Evolutionary conservation across 106 monocot species (phyloP).

Genomic region (Acanthochlamys bracteata): DNA sequence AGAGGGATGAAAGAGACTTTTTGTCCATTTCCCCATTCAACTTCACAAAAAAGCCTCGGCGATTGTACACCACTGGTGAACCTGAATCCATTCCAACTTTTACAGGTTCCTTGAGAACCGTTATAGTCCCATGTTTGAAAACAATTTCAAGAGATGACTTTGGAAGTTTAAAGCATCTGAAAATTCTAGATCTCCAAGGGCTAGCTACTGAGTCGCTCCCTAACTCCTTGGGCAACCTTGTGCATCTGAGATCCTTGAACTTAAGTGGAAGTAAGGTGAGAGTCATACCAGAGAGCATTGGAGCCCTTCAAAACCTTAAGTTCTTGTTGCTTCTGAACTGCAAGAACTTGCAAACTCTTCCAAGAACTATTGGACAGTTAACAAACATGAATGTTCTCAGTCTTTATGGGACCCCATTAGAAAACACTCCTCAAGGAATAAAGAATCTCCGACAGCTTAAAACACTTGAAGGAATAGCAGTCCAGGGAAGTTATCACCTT

Average conservation of each 20-base stretch:
- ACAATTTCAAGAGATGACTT: not conserved
- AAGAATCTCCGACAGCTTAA: not conserved
- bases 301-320: not conserved
- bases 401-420: not conserved
- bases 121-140: not conserved
- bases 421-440: not conserved
- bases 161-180: not conserved
- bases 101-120: not conserved
- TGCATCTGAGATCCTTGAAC: not conserved
- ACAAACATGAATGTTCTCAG: not conserved
- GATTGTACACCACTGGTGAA: not conserved
- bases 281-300: not conserved
- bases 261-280: not conserved
- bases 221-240: not conserved
- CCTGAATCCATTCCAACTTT: not conserved
- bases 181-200: not conserved
- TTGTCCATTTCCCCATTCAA: not conserved
- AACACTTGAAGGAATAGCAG: not conserved
- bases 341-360: not conserved
- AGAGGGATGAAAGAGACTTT: not conserved
- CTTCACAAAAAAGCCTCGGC: not conserved
- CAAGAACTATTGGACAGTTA: not conserved
- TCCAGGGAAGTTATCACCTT: not conserved
- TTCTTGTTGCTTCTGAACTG: not conserved
- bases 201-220: not conserved